These are phyloP conservation scores for Solanum chacoense DNA, from an alignment of 305 asterid genomes.

Conservation along the genomic window DNA sequence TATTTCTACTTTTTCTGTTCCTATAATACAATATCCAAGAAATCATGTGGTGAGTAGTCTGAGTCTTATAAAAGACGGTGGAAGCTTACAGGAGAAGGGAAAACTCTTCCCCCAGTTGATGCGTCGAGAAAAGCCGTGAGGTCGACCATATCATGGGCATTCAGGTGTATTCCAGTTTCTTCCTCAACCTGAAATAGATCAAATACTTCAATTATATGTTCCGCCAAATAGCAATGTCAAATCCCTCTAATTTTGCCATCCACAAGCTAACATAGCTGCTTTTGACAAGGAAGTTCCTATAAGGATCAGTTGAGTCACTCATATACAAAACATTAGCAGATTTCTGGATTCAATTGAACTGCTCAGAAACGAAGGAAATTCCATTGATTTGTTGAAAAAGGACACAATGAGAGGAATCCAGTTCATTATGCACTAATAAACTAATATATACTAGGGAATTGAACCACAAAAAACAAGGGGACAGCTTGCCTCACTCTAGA, in stretches of 20 bases:
- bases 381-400: background rate
- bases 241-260: background rate
- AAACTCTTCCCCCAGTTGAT: constrained; percentile 58
- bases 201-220: background rate
- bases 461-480: background rate
- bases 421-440: background rate
- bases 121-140: constrained; percentile 72
- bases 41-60: background rate
- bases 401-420: background rate
- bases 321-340: background rate
- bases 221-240: background rate
- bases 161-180: constrained; percentile 72
- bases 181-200: constrained; percentile 60
- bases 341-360: background rate
- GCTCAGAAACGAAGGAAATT: background rate
- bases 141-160: constrained; percentile 51
- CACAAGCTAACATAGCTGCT: background rate
- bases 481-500: background rate
- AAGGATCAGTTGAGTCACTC: background rate
- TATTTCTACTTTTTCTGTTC: background rate
- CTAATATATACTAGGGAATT: background rate
- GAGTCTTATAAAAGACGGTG: background rate
- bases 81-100: constrained; percentile 67
- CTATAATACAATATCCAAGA: background rate
- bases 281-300: background rate